These are phyloP conservation scores for Bocquillonia castaneifolia DNA, from an alignment of 441 rosid species.

Conservation along the genomic window DNA sequence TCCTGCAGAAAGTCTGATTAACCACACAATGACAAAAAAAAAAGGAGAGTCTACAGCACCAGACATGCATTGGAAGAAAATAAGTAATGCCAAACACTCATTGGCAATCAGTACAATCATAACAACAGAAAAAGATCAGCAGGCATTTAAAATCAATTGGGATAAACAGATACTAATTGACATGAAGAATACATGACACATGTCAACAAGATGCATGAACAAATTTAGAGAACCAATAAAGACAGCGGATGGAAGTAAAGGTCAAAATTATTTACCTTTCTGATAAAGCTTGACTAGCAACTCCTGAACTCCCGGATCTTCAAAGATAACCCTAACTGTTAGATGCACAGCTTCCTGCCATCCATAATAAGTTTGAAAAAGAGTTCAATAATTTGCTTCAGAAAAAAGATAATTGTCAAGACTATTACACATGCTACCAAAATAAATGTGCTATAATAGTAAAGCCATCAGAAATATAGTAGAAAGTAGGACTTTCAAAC, in stretches of 20 bases:
- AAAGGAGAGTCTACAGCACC: neutral
- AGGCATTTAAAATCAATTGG: neutral
- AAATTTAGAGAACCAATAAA: neutral
- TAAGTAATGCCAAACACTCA: neutral
- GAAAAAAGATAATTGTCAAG: slow-evolving; percentile 1
- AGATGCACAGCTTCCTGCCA: slow-evolving; percentile 90
- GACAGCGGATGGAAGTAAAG: neutral
- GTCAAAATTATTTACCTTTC: slow-evolving; percentile 48
- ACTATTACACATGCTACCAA: slow-evolving; percentile 2
- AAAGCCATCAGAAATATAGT: slow-evolving; percentile 2
- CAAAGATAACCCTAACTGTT: slow-evolving; percentile 89
- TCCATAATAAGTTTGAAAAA: slow-evolving; percentile 13
- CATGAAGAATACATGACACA: neutral
- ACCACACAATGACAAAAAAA: neutral
- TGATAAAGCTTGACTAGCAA: slow-evolving; percentile 92
- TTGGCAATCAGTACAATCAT: neutral
- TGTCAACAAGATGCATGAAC: neutral
- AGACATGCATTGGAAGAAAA: neutral
- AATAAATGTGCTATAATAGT: neutral
- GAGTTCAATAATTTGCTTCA: neutral
- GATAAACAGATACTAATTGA: neutral
- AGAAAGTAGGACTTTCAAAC: slow-evolving; percentile 5
- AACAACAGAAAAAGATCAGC: neutral
- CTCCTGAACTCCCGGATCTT: slow-evolving; percentile 98
- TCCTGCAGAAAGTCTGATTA: neutral